phyloP scores from a whole-genome alignment of 2,329 filamentous ascomycete genomes.

The Ophiocordyceps camponoti-leonardi region DNA sequence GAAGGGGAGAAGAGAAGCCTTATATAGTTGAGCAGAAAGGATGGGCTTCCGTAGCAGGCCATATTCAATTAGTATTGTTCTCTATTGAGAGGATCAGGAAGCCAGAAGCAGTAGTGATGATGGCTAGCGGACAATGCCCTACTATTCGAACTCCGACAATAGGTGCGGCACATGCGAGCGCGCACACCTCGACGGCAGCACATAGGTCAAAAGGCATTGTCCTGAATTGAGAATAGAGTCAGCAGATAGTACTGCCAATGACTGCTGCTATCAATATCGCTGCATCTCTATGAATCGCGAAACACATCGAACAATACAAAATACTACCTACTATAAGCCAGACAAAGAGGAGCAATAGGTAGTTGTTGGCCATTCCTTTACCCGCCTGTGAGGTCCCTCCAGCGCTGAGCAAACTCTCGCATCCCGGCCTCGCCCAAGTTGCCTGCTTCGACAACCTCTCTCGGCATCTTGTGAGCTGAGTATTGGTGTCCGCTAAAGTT shows the following conservation, averaged over 20 bases:
- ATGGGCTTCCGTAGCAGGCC: background rate
- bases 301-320: too few relatives aligned
- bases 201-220: too few relatives aligned
- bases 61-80: background rate
- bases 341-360: background rate
- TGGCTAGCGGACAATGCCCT: background rate
- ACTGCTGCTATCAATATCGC: too few relatives aligned
- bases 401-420: slow-evolving; percentile 62
- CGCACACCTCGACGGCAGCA: background rate
- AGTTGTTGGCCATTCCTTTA: background rate
- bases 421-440: slow-evolving; percentile 55
- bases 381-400: slow-evolving; percentile 39
- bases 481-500: slow-evolving; percentile 75
- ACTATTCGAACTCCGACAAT: background rate
- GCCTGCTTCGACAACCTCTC: slow-evolving; percentile 68
- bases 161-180: background rate
- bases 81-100: background rate
- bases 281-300: too few relatives aligned
- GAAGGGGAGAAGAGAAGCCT: background rate
- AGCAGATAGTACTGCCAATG: too few relatives aligned
- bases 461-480: slow-evolving; percentile 88
- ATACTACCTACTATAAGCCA: too few relatives aligned
- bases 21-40: background rate
- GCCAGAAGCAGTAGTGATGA: background rate
- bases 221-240: too few relatives aligned